Conservation (phyloP, 2,329 filamentous ascomycete genomes). For the Chrysoporthe cubensis region DNA sequence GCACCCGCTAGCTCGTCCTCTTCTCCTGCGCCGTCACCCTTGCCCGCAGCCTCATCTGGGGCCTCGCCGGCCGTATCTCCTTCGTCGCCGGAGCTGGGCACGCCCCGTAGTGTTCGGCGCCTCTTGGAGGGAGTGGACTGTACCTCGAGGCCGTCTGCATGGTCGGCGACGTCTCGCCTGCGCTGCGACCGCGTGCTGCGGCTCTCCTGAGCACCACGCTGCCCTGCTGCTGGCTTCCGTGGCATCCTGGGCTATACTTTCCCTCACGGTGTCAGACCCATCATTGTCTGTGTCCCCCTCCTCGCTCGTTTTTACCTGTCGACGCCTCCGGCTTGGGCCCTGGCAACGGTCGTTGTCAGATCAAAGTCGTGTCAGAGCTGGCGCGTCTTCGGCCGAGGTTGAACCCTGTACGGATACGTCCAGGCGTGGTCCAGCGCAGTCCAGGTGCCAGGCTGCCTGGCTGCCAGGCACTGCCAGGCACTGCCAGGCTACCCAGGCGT, state of each 20-base stretch:
- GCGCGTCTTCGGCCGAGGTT: not conserved
- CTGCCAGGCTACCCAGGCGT: too few species aligned
- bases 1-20: conserved; percentile 28
- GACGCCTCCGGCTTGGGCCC: not conserved
- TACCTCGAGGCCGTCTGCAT: not conserved
- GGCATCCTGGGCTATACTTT: not conserved
- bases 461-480: too few species aligned
- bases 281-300: conserved; percentile 1
- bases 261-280: not conserved
- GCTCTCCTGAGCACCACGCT: not conserved
- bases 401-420: not conserved
- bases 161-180: not conserved
- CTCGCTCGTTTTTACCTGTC: not conserved
- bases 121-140: conserved; percentile 18
- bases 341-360: not conserved
- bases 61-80: conserved; percentile 26
- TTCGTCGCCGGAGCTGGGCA: not conserved
- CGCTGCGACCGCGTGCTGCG: conserved; percentile 14
- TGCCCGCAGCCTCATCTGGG: conserved; percentile 12
- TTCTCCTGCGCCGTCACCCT: conserved; percentile 17
- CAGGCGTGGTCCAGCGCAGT: too few species aligned
- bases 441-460: too few species aligned
- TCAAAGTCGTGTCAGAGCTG: conserved; percentile 1
- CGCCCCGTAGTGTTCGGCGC: not conserved
- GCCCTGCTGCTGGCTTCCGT: conserved; percentile 1